Conservation (phyloP, 495 filamentous ascomycete species). For the Talaromyces ruber region DNA sequence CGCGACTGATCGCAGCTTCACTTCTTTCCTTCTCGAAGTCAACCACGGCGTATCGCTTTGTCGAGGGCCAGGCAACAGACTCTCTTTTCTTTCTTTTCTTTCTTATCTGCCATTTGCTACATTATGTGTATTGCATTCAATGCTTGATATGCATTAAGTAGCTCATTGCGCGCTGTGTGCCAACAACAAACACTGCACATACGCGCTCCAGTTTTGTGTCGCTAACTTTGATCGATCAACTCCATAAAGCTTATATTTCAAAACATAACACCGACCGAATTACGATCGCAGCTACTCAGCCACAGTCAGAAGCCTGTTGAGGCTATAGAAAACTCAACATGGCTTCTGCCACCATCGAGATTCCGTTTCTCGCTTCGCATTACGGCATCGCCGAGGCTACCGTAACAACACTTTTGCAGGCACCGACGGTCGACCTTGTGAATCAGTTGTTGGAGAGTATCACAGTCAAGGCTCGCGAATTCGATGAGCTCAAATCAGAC, state of each 20-base stretch:
- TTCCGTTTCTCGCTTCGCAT: conserved; percentile 67
- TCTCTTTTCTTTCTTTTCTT: neutral
- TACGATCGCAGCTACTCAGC: neutral
- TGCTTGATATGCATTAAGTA: neutral
- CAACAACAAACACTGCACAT: conserved; percentile 12
- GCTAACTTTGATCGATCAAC: conserved; percentile 5
- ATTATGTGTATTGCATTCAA: neutral
- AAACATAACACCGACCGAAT: neutral
- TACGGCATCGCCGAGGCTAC: conserved; percentile 62
- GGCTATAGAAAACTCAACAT: conserved; percentile 33
- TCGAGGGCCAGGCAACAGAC: neutral
- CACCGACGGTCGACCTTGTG: conserved; percentile 72
- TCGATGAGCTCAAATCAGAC: conserved; percentile 67
- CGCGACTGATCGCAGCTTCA: neutral
- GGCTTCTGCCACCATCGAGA: conserved; percentile 67
- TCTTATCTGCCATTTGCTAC: neutral
- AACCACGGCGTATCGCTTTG: conserved; percentile 5
- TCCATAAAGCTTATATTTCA: neutral
- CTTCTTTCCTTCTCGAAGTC: neutral
- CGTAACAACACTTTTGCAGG: conserved; percentile 54
- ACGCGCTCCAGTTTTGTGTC: conserved; percentile 6
- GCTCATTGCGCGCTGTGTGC: conserved; percentile 1
- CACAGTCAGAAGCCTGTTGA: conserved; percentile 3
- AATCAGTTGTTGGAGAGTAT: conserved; percentile 57
- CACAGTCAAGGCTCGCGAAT: conserved; percentile 66